Base-by-base conservation (phyloP, 2,329 filamentous ascomycete species). In the Rhynchosporium graminicola region DNA sequence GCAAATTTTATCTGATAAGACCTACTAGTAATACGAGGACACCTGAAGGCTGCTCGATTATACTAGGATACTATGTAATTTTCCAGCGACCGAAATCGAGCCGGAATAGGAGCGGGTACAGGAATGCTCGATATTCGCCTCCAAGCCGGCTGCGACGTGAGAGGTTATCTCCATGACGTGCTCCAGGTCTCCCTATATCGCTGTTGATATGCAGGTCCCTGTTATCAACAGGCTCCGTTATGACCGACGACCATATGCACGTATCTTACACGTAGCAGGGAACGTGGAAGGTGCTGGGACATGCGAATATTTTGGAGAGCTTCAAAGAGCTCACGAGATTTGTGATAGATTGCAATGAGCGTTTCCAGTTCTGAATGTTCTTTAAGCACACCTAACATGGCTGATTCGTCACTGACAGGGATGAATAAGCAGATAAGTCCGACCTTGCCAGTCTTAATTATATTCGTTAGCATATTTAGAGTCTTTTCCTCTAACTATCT, bases 251-350 rank as follows among this genome's bases (percentile, higher is more conserved):
- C n/a, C 8, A 46, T 3, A 3, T 20, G 43, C 13, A 46, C 43
- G 43, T 20, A 26, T 46, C 20, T 20, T 5, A 48, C 13, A 48
- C 46, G 46, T 26, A 48, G 8, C 7, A 29, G 46, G 29, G 46
- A 48, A 28, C 46, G 46, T 28, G 20, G 8, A 48, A 50, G 28
- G 28, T 50, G 47, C 12, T 33, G 12, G 6, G 28, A 50, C 28
- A 50, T 50, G 15, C 5, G 12, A 50, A 50, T 33, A 50, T 50
- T 2, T 50, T 8, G 5, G 15, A 45, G 13, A 45, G 43, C 48
- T 33, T 51, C 20, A 29, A 29, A 51, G 29, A 38, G 48, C 48
- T 33, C 33, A 33, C 15, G 48, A 51, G 29, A 51, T 51, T 51
- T 20, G 29, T 4, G 20, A 36, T 38, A 4, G 48, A 51, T 15